These are phyloP conservation scores for Gentiana macrophylla DNA, from an alignment of 257 asterid species.

Conservation along the genomic window DNA sequence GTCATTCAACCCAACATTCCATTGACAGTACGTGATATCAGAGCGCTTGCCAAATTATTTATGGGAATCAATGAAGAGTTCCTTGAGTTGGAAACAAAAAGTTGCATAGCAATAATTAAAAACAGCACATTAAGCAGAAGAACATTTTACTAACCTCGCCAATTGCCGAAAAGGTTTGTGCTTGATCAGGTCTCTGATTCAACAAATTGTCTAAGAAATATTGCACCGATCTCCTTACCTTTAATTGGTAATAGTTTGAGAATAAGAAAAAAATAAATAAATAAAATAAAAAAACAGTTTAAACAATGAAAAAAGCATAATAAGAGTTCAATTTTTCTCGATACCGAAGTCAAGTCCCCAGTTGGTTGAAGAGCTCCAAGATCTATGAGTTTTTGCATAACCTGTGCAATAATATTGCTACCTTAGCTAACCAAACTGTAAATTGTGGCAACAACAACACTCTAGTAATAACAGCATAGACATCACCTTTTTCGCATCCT, in stretches of 20 bases:
- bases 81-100: no score
- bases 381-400: constrained; percentile 74
- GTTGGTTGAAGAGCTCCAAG: constrained; percentile 98
- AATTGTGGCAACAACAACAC: neutral
- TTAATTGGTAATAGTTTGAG: constrained; percentile 2
- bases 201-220: constrained; percentile 92
- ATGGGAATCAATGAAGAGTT: no score
- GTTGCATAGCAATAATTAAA: no score
- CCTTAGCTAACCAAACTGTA: constrained; percentile 2
- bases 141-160: constrained; percentile 55
- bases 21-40: no score
- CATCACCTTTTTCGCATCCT: constrained; percentile 79
- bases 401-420: constrained; percentile 34
- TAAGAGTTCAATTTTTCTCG: constrained; percentile 1
- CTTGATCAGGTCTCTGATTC: constrained; percentile 75
- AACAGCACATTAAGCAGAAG: neutral
- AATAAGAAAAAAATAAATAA: neutral
- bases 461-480: constrained; percentile 5
- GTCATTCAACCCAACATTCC: no score
- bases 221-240: constrained; percentile 94
- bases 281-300: no score
- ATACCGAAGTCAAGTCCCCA: constrained; percentile 84
- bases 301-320: neutral
- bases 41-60: no score
- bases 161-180: constrained; percentile 89